A percentile compares a stretch with the other conserved stretches of the same genome.
Conservation (phyloP, 208 protist genomes). For the Tritrichomonas musculus region DNA sequence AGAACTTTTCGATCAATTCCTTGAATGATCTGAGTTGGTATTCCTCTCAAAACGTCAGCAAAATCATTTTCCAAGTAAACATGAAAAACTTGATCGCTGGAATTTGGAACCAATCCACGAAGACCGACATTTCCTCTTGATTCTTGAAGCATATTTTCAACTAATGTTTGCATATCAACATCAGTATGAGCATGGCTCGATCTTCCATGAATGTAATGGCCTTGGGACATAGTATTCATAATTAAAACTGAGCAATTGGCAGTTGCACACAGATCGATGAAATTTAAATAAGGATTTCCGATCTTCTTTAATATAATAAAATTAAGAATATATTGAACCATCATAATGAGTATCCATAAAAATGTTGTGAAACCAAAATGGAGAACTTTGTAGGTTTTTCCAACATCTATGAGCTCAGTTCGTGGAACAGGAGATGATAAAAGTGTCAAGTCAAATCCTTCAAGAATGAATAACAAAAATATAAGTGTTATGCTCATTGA, state of each 20-base stretch:
- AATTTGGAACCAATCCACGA: neutral
- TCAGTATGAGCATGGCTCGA: neutral
- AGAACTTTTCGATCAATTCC: too few species aligned
- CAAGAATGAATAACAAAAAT: neutral
- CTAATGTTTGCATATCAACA: neutral
- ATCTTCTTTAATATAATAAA: neutral
- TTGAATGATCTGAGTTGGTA: neutral
- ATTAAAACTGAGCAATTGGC: neutral
- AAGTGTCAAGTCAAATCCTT: neutral
- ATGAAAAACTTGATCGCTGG: neutral
- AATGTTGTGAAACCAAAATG: neutral
- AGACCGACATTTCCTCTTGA: neutral
- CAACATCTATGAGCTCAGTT: neutral
- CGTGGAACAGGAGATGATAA: neutral
- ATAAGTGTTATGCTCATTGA: neutral
- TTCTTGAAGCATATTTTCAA: neutral
- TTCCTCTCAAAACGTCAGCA: neutral
- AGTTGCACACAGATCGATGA: neutral
- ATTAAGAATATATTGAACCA: neutral
- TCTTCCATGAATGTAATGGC: neutral
- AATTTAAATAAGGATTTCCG: conserved; percentile 11
- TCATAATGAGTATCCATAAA: neutral
- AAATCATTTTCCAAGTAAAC: neutral
- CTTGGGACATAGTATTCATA: neutral
- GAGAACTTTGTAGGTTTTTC: neutral